Evolutionary conservation across 768 basidiomycete genomes (phyloP).

Genomic region (Saitozyma sp.): DNA sequence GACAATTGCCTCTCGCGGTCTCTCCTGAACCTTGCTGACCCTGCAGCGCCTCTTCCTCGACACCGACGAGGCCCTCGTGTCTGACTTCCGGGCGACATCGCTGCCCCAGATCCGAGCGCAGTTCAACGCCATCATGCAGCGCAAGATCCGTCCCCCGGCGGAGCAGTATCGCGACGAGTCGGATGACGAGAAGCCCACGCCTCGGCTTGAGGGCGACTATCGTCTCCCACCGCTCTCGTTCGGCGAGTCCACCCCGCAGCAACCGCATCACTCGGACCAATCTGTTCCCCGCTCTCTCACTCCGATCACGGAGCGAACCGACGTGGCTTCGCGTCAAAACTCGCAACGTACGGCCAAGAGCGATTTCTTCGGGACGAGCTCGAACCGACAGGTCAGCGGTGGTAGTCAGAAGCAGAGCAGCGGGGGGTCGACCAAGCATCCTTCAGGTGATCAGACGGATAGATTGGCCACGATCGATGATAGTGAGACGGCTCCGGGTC

Average conservation of each 20-base stretch:
- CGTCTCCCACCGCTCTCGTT: constrained; percentile 49
- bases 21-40: constrained; percentile 2
- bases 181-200: constrained; percentile 19
- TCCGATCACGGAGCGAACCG: constrained; percentile 65
- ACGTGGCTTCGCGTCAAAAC: constrained; percentile 42
- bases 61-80: constrained; percentile 69
- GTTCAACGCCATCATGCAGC: constrained; percentile 20
- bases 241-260: constrained; percentile 10
- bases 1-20: no score
- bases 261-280: constrained; percentile 21
- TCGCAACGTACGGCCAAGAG: constrained; percentile 33
- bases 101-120: constrained; percentile 28
- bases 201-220: constrained; percentile 27
- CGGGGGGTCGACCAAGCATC: constrained; percentile 26
- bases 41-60: constrained; percentile 79
- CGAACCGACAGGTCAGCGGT: constrained; percentile 18
- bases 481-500: constrained; percentile 22
- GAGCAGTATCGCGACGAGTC: constrained; percentile 17
- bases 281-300: constrained; percentile 56
- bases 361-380: background rate
- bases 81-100: constrained; percentile 34
- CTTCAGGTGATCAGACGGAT: constrained; percentile 13
- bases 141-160: constrained; percentile 5
- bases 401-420: constrained; percentile 32
- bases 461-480: constrained; percentile 41